phyloP scores from a whole-genome alignment of 2,329 filamentous ascomycete species.

The Colletotrichum ledebouriae region DNA sequence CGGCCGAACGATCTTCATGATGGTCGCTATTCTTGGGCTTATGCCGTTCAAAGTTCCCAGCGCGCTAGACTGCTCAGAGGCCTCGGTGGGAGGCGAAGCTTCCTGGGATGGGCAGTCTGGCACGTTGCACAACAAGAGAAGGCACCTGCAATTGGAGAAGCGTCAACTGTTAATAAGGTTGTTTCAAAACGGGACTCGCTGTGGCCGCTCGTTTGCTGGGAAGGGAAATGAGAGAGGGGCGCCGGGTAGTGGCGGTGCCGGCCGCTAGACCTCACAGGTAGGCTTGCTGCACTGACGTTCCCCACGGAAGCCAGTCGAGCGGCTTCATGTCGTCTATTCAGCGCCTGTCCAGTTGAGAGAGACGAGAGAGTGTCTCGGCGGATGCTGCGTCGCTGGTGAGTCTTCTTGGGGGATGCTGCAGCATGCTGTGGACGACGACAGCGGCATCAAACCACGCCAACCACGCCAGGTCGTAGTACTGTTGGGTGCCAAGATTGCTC shows the following conservation, averaged over 20 bases:
- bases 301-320: slow-evolving; percentile 8
- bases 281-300: slow-evolving; percentile 10
- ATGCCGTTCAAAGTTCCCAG: slow-evolving; percentile 10
- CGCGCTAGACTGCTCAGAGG: slow-evolving; percentile 27
- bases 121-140: slow-evolving; percentile 9
- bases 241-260: slow-evolving; percentile 27
- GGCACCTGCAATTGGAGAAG: slow-evolving; percentile 25
- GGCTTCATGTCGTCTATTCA: slow-evolving; percentile 12
- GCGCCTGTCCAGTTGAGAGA: background rate
- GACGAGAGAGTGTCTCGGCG: slow-evolving; percentile 7
- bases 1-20: slow-evolving; percentile 25
- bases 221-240: slow-evolving; percentile 37
- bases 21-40: slow-evolving; percentile 18
- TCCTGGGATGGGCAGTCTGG: slow-evolving; percentile 22
- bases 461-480: slow-evolving; percentile 19
- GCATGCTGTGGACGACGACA: slow-evolving; percentile 8
- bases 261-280: slow-evolving; percentile 29
- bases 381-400: slow-evolving; percentile 16
- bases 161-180: slow-evolving; percentile 39
- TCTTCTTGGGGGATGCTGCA: background rate
- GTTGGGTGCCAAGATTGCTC: slow-evolving; percentile 18
- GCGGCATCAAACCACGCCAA: slow-evolving; percentile 3
- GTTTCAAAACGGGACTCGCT: slow-evolving; percentile 38
- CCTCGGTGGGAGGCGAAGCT: slow-evolving; percentile 19
- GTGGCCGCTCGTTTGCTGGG: slow-evolving; percentile 25